Evolutionary conservation across 305 asterid genomes (phyloP).

Genomic region (Rubia balearica): DNA sequence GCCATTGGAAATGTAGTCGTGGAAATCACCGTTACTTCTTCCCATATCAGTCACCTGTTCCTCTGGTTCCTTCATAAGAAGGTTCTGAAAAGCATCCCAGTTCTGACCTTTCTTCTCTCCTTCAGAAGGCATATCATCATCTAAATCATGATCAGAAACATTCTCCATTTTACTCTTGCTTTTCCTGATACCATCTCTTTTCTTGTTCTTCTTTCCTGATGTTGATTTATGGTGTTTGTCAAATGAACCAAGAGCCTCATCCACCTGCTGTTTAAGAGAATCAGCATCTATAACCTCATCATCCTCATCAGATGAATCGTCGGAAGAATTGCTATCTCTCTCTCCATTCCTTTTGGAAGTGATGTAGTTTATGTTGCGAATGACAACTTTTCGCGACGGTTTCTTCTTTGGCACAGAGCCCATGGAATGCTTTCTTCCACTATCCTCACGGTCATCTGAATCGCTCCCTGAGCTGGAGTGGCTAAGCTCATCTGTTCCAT

Average conservation of each 20-base stretch:
- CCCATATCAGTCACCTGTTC: conserved; percentile 26
- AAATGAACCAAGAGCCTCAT: conserved; percentile 52
- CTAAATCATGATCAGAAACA: conserved; percentile 21
- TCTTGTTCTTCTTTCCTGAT: conserved; percentile 32
- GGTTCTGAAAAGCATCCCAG: conserved; percentile 76
- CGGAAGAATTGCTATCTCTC: conserved; percentile 26
- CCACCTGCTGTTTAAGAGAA: conserved; percentile 49
- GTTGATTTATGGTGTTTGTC: conserved; percentile 43
- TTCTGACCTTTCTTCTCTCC: conserved; percentile 39
- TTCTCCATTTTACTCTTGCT: conserved; percentile 21
- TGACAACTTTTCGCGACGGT: conserved; percentile 63
- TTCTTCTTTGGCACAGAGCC: conserved; percentile 21
- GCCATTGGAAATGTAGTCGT: conserved; percentile 24
- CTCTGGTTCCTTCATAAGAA: conserved; percentile 63
- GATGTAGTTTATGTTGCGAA: conserved; percentile 77
- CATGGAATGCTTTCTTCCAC: conserved; percentile 13
- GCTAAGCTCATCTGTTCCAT: conserved; percentile 11
- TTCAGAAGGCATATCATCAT: conserved; percentile 27
- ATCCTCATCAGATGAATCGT: conserved; percentile 41
- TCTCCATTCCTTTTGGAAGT: conserved; percentile 47
- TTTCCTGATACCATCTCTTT: conserved; percentile 35
- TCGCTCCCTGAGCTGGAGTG: conserved; percentile 18
- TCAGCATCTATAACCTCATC: conserved; percentile 41
- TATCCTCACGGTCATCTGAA: conserved; percentile 17
- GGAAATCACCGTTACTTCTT: conserved; percentile 20